Evolutionary conservation across 805 yeast genomes (phyloP), one percentile per base, ranked within the genome.

Genomic region (Debaryomyces maramus): DNA sequence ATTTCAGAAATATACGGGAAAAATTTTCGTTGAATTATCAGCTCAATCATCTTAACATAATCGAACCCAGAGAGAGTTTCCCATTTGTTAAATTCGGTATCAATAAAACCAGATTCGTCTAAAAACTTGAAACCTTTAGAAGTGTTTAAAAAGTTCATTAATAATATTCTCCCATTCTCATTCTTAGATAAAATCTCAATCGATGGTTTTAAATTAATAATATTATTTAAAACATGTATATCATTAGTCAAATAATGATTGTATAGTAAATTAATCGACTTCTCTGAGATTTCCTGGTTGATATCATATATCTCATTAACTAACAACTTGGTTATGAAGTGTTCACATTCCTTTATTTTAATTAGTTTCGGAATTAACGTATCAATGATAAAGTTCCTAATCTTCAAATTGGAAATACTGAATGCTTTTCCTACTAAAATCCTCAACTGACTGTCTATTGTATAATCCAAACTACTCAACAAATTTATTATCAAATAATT

Each of bases 231-330:
- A 36, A 76, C 75, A 16, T 65, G 67, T 4, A 63, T 55, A 9
- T 71, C 49, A 21, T 45, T 41, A 3, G 45, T 36, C 10, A 24
- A 34, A 41, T 53, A 60, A 32, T 46, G 55, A 0, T 52, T 50
- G 26, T 47, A 47, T 30, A 67, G 43, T 22, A 46, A 35, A 9
- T 51, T 49, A 16, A 62, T 53, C 1, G 65, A 41, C 33, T 36
- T 43, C 3, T 36, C 13, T 6, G 51, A 53, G 20, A 64, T 53
- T 3, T 43, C 56, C 3, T 40, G 39, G 18, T 76, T 78, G 0
- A 77, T 70, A 53, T 88, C 96, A 55, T 85, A 86, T 3, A 89
- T 61, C 48, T 84, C 89, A 24, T 77, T 75, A 4, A 84, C 80
- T 44, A 89, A 61, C 31, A 79, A 51, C 20, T 72, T 72, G 32